These are phyloP conservation scores for Neurospora discreta DNA, from an alignment of 495 filamentous ascomycete genomes.

Conservation along the genomic window DNA sequence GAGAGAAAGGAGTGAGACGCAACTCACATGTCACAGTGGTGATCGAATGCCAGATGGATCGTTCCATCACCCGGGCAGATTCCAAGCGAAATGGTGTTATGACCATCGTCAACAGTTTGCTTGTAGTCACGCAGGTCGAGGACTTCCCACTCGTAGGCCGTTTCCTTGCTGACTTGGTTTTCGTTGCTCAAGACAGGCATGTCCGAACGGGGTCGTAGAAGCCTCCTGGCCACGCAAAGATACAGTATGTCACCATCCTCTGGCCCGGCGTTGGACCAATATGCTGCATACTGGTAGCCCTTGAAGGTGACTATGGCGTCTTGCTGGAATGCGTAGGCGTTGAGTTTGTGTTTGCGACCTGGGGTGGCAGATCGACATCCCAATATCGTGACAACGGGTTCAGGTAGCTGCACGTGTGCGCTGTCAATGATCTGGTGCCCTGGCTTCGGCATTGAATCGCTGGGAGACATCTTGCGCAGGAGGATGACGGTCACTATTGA, in stretches of 20 bases:
- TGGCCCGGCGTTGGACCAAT: conserved; percentile 24
- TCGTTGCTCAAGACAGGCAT: background rate
- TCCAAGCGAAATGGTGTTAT: conserved; percentile 40
- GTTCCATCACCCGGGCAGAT: conserved; percentile 36
- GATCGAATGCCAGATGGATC: conserved; percentile 37
- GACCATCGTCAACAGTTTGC: conserved; percentile 37
- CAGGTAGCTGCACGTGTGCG: conserved; percentile 1
- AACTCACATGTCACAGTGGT: conserved; percentile 30
- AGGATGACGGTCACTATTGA: background rate
- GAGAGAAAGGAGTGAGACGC: background rate
- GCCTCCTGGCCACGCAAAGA: conserved; percentile 31
- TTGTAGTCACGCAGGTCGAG: conserved; percentile 35
- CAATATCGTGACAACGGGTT: conserved; percentile 21
- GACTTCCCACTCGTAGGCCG: conserved; percentile 24
- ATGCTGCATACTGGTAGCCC: conserved; percentile 36
- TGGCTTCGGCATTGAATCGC: background rate
- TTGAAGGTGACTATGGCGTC: conserved; percentile 27
- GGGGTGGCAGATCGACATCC: conserved; percentile 20
- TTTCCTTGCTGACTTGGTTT: background rate
- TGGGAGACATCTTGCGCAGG: background rate
- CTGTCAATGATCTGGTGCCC: conserved; percentile 1
- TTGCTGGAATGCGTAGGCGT: conserved; percentile 35
- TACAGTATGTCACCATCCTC: conserved; percentile 23
- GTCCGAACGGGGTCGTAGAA: conserved; percentile 12
- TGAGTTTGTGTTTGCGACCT: conserved; percentile 26